Percentiles rank a stretch among this genome's conserved stretches.
These are phyloP conservation scores for Lipomyces orientalis DNA, from an alignment of 805 yeast genomes.

Conservation along the genomic window DNA sequence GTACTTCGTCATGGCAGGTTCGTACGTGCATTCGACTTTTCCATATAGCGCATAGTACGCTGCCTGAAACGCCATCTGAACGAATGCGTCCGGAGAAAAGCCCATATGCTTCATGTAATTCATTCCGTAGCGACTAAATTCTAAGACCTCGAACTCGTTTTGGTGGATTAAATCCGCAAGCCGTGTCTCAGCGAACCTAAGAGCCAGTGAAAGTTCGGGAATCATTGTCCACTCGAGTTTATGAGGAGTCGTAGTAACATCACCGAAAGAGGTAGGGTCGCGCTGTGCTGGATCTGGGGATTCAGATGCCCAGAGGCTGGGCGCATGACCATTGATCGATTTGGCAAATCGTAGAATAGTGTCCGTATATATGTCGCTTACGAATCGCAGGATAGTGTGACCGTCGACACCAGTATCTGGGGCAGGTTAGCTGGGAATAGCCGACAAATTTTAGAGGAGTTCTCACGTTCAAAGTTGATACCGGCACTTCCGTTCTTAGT, in stretches of 20 bases:
- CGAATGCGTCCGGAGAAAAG: slow-evolving; percentile 91
- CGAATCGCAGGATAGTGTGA: slow-evolving; percentile 87
- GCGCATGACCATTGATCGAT: slow-evolving; percentile 75
- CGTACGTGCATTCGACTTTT: slow-evolving; percentile 90
- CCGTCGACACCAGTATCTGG: slow-evolving; percentile 86
- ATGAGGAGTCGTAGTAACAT: slow-evolving; percentile 70
- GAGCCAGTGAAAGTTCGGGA: slow-evolving; percentile 73
- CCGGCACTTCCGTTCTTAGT: slow-evolving; percentile 92
- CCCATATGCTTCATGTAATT: slow-evolving; percentile 81
- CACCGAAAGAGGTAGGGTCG: slow-evolving; percentile 51
- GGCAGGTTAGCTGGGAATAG: not conserved
- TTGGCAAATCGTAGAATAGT: slow-evolving; percentile 86
- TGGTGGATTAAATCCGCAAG: slow-evolving; percentile 86
- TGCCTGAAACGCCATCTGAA: slow-evolving; percentile 92
- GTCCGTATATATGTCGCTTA: slow-evolving; percentile 89
- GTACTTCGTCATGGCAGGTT: slow-evolving; percentile 93
- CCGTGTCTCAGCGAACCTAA: slow-evolving; percentile 90
- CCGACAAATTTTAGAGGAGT: not conserved
- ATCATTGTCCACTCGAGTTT: slow-evolving; percentile 89
- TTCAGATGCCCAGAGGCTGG: slow-evolving; percentile 67
- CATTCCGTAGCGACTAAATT: slow-evolving; percentile 70
- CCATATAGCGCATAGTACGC: slow-evolving; percentile 92
- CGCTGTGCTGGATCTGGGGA: slow-evolving; percentile 56
- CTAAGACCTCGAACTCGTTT: slow-evolving; percentile 82
- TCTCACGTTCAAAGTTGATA: slow-evolving; percentile 72